Conservation (phyloP, 352 stramenopile genomes). For the Phytophthora ohioensis region DNA sequence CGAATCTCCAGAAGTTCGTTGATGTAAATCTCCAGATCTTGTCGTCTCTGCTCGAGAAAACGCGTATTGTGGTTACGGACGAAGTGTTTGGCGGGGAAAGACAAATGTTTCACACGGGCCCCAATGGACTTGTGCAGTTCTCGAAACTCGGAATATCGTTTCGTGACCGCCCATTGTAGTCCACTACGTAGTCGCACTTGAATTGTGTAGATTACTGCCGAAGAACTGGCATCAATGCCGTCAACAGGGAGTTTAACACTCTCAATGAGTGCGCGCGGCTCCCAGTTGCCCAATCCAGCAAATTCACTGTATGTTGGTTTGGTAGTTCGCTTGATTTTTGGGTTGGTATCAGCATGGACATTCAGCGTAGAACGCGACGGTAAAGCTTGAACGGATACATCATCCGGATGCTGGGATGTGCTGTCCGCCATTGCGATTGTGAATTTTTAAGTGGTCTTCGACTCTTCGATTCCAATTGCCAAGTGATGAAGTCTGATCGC, state of each 20-base stretch:
- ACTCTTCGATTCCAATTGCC: too few species aligned
- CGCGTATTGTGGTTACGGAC: not conserved
- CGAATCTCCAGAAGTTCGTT: constrained; percentile 1
- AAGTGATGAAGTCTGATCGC: too few species aligned
- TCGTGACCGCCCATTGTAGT: constrained; percentile 4
- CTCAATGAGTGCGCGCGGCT: constrained; percentile 1
- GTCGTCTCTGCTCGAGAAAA: constrained; percentile 1
- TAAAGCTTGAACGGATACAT: too few species aligned
- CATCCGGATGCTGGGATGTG: too few species aligned
- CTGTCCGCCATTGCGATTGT: too few species aligned
- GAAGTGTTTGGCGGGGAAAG: constrained; percentile 5
- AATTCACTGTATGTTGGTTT: not conserved
- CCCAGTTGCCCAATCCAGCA: not conserved
- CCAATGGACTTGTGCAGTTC: constrained; percentile 8
- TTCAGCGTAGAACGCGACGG: not conserved
- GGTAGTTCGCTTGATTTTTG: not conserved
- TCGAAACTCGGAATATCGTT: constrained; percentile 7
- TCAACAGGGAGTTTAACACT: not conserved
- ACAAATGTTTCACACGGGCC: constrained; percentile 6
- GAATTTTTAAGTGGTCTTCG: too few species aligned
- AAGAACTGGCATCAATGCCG: constrained; percentile 1
- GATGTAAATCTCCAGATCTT: not conserved
- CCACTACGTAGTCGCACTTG: not conserved
- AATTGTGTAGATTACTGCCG: constrained; percentile 3
- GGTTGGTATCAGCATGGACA: not conserved